Percentiles rank a stretch among this genome's conserved stretches.
Evolutionary conservation across 2,329 filamentous ascomycete species (phyloP).

Genomic region (Alternaria hordeiaustralica): DNA sequence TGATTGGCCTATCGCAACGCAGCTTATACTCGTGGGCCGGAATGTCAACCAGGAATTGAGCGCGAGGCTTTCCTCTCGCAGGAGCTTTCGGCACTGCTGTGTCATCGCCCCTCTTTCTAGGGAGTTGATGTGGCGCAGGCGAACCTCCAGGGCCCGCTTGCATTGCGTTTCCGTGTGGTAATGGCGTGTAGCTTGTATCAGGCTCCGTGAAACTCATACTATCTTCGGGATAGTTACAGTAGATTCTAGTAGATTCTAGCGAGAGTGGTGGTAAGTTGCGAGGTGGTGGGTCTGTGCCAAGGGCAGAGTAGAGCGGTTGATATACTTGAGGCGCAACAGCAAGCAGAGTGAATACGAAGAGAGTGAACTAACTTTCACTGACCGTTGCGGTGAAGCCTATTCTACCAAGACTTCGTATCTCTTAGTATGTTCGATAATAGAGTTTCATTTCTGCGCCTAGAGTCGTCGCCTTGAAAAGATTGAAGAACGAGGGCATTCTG

Average conservation of each 20-base stretch:
- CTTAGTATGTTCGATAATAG: not conserved
- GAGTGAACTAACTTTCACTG: not conserved
- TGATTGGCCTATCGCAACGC: slow-evolving; percentile 4
- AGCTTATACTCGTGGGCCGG: slow-evolving; percentile 18
- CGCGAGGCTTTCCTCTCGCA: not conserved
- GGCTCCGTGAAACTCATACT: not conserved
- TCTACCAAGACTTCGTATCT: not conserved
- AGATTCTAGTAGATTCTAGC: not conserved
- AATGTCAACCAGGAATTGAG: slow-evolving; percentile 5
- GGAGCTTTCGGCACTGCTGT: not conserved
- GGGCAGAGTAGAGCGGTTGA: not conserved
- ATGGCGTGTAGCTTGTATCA: not conserved
- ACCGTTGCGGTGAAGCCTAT: not conserved
- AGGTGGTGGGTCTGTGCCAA: not conserved
- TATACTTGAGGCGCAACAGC: not conserved
- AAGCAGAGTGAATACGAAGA: not conserved
- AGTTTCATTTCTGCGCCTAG: not conserved
- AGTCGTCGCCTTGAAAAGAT: not conserved
- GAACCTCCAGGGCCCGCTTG: not conserved
- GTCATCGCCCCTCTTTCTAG: not conserved
- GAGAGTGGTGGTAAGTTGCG: not conserved
- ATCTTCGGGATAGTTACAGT: not conserved
- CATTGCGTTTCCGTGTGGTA: not conserved
- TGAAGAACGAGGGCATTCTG: not conserved
- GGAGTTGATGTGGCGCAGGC: not conserved